phyloP scores from a whole-genome alignment of 169 alveolate species.

The Plasmodium gallinaceum region DNA sequence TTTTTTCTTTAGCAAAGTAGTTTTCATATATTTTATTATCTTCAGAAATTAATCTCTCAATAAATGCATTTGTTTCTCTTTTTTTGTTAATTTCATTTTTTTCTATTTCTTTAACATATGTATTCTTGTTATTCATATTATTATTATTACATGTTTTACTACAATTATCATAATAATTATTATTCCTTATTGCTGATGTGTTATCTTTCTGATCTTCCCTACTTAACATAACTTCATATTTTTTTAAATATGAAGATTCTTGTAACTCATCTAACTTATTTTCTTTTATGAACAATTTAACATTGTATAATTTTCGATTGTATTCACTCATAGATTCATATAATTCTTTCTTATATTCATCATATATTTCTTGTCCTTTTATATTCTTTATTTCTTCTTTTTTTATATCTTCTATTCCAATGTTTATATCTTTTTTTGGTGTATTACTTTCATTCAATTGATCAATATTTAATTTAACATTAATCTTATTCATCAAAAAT shows the following conservation, averaged over 20 bases:
- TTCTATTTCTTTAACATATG: neutral
- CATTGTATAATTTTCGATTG: neutral
- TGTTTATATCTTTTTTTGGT: neutral
- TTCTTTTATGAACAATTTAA: conserved; percentile 15
- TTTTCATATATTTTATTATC: too few relatives aligned
- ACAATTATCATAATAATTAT: neutral
- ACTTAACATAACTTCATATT: neutral
- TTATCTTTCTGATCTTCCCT: neutral
- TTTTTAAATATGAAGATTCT: neutral
- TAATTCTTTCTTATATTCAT: conserved; percentile 11
- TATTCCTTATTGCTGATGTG: neutral
- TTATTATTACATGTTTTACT: neutral
- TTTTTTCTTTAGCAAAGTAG: too few relatives aligned
- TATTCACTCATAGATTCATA: conserved; percentile 40
- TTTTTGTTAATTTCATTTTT: too few relatives aligned
- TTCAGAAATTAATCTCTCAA: too few relatives aligned
- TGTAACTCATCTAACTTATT: conserved; percentile 1
- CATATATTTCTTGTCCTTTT: neutral
- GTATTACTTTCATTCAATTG: neutral
- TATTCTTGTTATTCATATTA: neutral
- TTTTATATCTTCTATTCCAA: neutral
- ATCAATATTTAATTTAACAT: conserved; percentile 26
- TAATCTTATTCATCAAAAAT: conserved; percentile 43
- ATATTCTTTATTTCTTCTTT: neutral
- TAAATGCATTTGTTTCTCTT: too few relatives aligned